phyloP scores from a whole-genome alignment of 441 rosid species.

The Erodium moschatum region DNA sequence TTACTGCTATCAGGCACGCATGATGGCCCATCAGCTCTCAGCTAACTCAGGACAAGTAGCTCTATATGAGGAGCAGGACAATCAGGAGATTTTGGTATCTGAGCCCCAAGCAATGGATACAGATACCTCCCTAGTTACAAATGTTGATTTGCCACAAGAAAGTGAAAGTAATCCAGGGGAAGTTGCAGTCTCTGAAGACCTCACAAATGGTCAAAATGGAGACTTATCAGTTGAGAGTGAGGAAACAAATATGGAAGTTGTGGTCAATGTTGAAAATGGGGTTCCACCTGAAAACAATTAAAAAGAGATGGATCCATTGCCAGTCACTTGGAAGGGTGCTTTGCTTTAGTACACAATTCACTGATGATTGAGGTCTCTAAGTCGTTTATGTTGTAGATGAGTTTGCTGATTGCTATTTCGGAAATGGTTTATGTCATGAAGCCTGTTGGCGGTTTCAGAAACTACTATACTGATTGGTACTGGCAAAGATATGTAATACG shows the following conservation, averaged over 20 bases:
- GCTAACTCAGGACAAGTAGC: conserved; percentile 23
- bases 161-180: conserved; percentile 22
- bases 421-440: neutral
- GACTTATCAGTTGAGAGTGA: conserved; percentile 19
- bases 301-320: conserved; percentile 10
- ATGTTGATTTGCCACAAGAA: conserved; percentile 16
- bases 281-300: conserved; percentile 15
- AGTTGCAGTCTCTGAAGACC: conserved; percentile 25
- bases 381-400: neutral
- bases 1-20: conserved; percentile 23
- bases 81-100: conserved; percentile 15
- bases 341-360: neutral
- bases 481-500: neutral
- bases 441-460: too few species aligned
- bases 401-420: neutral
- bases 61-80: conserved; percentile 15
- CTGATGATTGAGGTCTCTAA: neutral
- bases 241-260: conserved; percentile 13
- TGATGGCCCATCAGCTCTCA: conserved; percentile 26
- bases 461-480: too few species aligned
- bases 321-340: neutral
- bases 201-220: conserved; percentile 27
- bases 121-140: conserved; percentile 23
- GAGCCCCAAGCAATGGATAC: conserved; percentile 20
- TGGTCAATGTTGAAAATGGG: conserved; percentile 13